Base-by-base conservation (phyloP, 805 yeast genomes). In the Torulaspora gathmanii region DNA sequence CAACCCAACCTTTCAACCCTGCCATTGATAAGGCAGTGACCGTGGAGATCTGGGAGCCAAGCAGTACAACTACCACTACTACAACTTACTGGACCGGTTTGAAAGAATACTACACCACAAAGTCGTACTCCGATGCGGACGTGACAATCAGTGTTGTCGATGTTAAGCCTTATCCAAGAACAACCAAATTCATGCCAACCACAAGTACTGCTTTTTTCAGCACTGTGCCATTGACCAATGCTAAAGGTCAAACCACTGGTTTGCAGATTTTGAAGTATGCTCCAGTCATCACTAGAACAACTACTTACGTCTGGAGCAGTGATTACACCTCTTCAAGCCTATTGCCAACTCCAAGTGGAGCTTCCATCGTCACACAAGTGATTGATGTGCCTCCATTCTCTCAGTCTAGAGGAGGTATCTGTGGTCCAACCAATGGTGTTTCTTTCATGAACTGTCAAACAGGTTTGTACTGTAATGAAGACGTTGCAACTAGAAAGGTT, bases 351-450 rank as follows among this genome's bases (percentile, higher is more conserved):
- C 13, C 29, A n/a, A 30, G 37, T 13, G 48, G 44, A 3, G 45
- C 45, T 10, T 45, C 48, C 10, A 17, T 45, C 9, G 45, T 40
- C 11, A 45, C 48, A 5, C 40, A 40, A 12, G 48, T 45, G 7
- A 33, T 34, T n/a, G 35, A 45, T 29, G 48, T 45, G n/a, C 45
- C 48, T 7, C 45, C 48, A 25, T 39, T 34, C 23, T n/a, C 48
- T 29, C 44, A 39, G 23, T 19, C 41, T 9, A 25, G 12, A 4
- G 40, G 41, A 16, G 48, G 44, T 20, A 31, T 39, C 16, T 45
- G 48, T 40, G 48, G 48, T 22, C 48, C 48, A 17, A 45, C 48
- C 13, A 35, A 45, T 16, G 48, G 48, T n/a, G 48, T 45, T 6
- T 15, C 45, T 5, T 20, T 31, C 20, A 33, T 45, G 35, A 17